phyloP scores from a whole-genome alignment of 305 asterid genomes.

The Fraxinus albicans region DNA sequence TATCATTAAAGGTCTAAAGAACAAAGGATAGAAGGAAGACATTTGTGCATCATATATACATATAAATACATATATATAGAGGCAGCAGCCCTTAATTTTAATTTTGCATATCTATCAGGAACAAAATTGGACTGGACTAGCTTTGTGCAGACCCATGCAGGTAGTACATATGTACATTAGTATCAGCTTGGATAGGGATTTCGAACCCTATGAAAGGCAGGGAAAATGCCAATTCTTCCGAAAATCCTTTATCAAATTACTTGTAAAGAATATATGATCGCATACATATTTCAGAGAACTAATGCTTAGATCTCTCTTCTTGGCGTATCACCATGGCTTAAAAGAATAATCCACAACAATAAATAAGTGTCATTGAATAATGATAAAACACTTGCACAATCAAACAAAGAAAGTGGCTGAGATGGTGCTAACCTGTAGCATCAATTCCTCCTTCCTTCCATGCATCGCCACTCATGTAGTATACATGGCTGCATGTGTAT shows the following conservation, averaged over 20 bases:
- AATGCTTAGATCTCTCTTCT: not conserved
- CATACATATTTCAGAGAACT: slow-evolving; percentile 5
- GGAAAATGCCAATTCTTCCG: not conserved
- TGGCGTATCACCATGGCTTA: not conserved
- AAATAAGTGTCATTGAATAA: slow-evolving; percentile 10
- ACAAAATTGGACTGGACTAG: not conserved
- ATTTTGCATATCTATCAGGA: not conserved
- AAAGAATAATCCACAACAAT: not conserved
- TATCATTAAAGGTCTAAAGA: not conserved
- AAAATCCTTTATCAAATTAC: not conserved
- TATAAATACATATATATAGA: not conserved
- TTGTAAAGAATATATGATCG: slow-evolving; percentile 10
- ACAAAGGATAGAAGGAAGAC: not conserved
- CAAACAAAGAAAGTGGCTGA: slow-evolving; percentile 11
- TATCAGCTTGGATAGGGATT: not conserved
- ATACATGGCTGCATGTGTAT: slow-evolving; percentile 76
- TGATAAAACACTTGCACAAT: slow-evolving; percentile 12
- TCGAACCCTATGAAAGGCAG: not conserved
- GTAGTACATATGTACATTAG: slow-evolving; percentile 2
- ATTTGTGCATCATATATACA: not conserved
- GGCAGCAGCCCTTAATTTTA: not conserved
- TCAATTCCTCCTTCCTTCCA: slow-evolving; percentile 99
- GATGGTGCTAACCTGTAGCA: slow-evolving; percentile 80
- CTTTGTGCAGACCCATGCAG: not conserved
- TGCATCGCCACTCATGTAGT: slow-evolving; percentile 99